Base-by-base conservation (phyloP, 768 basidiomycete genomes). In the Serendipita sp. region DNA sequence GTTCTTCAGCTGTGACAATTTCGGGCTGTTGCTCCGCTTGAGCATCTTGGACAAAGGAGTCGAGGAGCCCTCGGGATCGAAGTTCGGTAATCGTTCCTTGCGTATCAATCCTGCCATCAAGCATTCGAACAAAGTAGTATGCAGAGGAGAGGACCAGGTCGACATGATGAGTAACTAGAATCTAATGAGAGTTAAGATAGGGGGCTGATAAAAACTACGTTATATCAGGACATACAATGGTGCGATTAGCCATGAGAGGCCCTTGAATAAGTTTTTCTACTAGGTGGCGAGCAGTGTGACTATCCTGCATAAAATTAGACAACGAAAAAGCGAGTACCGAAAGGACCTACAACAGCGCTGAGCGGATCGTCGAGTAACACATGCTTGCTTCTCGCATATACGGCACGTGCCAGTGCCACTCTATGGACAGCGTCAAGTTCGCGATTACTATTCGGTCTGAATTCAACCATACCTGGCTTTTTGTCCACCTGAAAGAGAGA, bases 81-180 rank as follows among this genome's bases (percentile, higher is more conserved):
- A 92, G 77, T 3, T 88, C 86, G 47, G 79, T 77, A 8, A 87
- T 76, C 0, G 80, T 81, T 3, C 90, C 90, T 70, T 88, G 83
- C 0, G 81, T 79, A 69, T 90, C 88, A 62, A 91, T 83, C 13
- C 88, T 82, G 2, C 89, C 90, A 70, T 91, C 89, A 1, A 89
- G 77, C 80, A 92, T 85, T 32, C 88, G 82, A 4, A 91, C 79
- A 2, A 92, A 74, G 69, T 89, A 89, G 68, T 84, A 70, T 0
- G 86, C 81, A 0, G 83, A 84, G 0, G 89, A 85, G 4, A 90
- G 80, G 16, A 92, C 84, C 0, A 93, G 80, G 60, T 91, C 87
- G 32, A 92, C 84, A 70, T 92, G 89, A 67, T 92, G 90, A 0
- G 89, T 89, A 41, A 92, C 89, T 24, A 78, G 66, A 38, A 77